A percentile compares a stretch with the other conserved stretches of the same genome.
Evolutionary conservation across 2,329 filamentous ascomycete species (phyloP).

Genomic region (Hyphodiscus sp.): DNA sequence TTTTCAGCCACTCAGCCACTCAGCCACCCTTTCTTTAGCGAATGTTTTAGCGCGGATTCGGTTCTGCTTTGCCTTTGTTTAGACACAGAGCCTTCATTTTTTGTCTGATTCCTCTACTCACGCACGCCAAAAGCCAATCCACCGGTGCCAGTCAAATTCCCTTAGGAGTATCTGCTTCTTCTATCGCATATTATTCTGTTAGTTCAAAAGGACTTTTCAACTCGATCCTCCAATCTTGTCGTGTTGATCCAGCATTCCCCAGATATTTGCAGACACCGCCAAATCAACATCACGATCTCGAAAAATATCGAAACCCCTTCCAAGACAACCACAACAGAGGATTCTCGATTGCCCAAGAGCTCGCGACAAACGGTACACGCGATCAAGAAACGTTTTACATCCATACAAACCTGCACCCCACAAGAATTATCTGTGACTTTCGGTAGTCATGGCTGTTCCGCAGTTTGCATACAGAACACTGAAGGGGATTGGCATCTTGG

Average conservation of each 20-base stretch:
- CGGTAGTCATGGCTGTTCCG: conserved; percentile 86
- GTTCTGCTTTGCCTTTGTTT: too few species aligned
- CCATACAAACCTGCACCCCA: conserved; percentile 19
- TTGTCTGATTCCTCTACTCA: conserved; percentile 5
- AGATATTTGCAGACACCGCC: neutral
- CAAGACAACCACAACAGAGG: conserved; percentile 9
- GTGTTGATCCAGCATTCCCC: conserved; percentile 2
- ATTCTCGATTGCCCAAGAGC: conserved; percentile 7
- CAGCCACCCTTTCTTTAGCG: too few species aligned
- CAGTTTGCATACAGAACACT: conserved; percentile 97
- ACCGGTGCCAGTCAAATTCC: conserved; percentile 15
- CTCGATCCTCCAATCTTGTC: conserved; percentile 1
- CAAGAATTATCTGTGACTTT: conserved; percentile 58
- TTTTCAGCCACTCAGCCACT: too few species aligned
- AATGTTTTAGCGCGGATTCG: too few species aligned
- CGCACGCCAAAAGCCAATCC: conserved; percentile 10
- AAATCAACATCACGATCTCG: conserved; percentile 8
- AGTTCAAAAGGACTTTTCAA: neutral
- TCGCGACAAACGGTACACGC: conserved; percentile 4
- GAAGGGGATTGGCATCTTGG: conserved; percentile 90
- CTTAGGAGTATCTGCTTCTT: neutral
- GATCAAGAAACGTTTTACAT: conserved; percentile 20
- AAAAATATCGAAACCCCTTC: neutral
- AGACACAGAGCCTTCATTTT: too few species aligned
- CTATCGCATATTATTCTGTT: neutral